phyloP scores from a whole-genome alignment of 2,329 filamentous ascomycete species.

The Lasiodiplodia citricola region DNA sequence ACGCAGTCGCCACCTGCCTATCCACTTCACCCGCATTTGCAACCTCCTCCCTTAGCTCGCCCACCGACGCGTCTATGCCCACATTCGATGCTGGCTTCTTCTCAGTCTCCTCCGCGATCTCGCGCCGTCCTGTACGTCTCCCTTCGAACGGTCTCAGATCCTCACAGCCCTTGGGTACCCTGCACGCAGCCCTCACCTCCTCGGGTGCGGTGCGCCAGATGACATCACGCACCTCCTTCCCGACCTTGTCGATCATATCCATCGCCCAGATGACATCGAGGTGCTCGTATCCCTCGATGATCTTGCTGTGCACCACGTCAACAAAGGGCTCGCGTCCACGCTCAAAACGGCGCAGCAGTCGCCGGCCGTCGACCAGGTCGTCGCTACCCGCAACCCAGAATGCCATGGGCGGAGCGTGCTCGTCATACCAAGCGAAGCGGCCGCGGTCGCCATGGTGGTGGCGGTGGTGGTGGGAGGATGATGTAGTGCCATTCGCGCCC shows the following conservation, averaged over 20 bases:
- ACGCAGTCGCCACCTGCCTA: constrained; percentile 3
- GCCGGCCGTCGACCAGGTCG: constrained; percentile 79
- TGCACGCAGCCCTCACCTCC: constrained; percentile 63
- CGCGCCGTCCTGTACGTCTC: not conserved
- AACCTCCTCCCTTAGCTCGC: constrained; percentile 40
- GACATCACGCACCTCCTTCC: constrained; percentile 77
- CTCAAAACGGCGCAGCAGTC: constrained; percentile 75
- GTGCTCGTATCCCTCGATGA: constrained; percentile 89
- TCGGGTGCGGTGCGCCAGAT: constrained; percentile 76
- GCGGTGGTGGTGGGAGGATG: constrained; percentile 31
- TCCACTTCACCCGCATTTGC: not conserved
- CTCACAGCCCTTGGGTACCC: constrained; percentile 69
- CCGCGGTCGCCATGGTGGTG: constrained; percentile 47
- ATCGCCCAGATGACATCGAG: constrained; percentile 95
- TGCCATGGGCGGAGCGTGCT: constrained; percentile 79
- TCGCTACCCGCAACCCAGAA: constrained; percentile 87
- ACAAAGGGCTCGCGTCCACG: constrained; percentile 81
- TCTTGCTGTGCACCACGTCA: constrained; percentile 76
- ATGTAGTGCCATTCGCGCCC: not conserved
- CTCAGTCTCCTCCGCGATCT: constrained; percentile 28
- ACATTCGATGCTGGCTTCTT: constrained; percentile 27
- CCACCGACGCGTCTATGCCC: constrained; percentile 37
- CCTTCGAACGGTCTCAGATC: constrained; percentile 40
- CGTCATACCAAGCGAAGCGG: constrained; percentile 77
- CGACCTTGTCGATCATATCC: constrained; percentile 83